Conservation (phyloP, 2,329 filamentous ascomycete genomes). For the Cercospora berteroae region DNA sequence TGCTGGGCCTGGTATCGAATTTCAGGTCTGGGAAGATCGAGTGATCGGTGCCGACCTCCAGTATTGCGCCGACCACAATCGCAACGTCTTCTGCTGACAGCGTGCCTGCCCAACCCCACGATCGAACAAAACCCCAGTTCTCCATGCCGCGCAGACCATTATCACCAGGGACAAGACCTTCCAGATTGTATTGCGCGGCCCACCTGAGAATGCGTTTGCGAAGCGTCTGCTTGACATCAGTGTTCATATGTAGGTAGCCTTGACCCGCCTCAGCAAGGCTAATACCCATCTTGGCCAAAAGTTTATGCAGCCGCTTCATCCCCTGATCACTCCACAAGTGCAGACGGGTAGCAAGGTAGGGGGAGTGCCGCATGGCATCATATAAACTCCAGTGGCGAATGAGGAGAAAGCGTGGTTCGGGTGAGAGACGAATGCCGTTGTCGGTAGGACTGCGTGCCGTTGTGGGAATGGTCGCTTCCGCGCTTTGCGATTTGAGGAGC, state of each 20-base stretch:
- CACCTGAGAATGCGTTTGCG: conserved; percentile 85
- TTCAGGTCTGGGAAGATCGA: conserved; percentile 24
- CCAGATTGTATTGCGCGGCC: conserved; percentile 86
- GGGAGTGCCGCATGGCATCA: conserved; percentile 97
- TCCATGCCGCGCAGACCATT: conserved; percentile 70
- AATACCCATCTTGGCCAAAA: conserved; percentile 97
- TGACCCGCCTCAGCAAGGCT: conserved; percentile 91
- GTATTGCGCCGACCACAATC: conserved; percentile 85
- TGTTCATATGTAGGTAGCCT: conserved; percentile 97
- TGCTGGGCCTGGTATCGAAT: conserved; percentile 15
- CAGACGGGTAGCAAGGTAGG: conserved; percentile 85
- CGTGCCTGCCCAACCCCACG: conserved; percentile 96
- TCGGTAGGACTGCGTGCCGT: conserved; percentile 87
- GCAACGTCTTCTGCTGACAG: conserved; percentile 90
- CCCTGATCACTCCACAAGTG: conserved; percentile 94
- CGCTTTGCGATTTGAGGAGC: conserved; percentile 56
- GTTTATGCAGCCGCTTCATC: conserved; percentile 83
- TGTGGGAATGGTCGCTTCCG: conserved; percentile 80
- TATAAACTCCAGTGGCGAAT: conserved; percentile 97
- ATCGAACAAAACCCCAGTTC: conserved; percentile 94
- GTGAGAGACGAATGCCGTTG: conserved; percentile 85
- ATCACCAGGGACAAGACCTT: conserved; percentile 82
- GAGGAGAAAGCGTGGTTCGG: conserved; percentile 88
- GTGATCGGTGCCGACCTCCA: conserved; percentile 70
- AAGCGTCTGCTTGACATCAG: conserved; percentile 86